Conservation (phyloP, 169 alveolate genomes). For the Perkinsus olseni region DNA sequence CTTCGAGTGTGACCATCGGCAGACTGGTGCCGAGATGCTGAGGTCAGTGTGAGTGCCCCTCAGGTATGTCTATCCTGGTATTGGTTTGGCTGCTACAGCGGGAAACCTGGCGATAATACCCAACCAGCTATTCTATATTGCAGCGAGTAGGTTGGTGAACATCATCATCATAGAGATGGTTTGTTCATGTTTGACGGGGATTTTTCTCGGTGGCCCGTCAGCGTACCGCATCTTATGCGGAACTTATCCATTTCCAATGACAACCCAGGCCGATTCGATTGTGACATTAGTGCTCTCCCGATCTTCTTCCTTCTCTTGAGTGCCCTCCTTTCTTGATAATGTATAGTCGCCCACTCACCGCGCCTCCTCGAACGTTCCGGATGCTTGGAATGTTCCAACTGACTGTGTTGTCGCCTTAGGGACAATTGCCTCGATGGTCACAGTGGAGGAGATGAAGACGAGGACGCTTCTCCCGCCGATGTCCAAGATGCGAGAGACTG, state of each 20-base stretch:
- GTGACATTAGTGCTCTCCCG: too few species aligned
- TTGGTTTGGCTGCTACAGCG: constrained; percentile 37
- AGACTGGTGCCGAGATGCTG: too few species aligned
- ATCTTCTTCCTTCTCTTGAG: too few species aligned
- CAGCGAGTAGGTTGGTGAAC: constrained; percentile 5
- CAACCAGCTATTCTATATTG: constrained; percentile 20
- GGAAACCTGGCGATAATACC: constrained; percentile 27
- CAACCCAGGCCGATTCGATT: too few species aligned
- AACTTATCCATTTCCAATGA: too few species aligned
- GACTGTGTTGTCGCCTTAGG: background rate
- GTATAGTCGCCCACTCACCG: too few species aligned
- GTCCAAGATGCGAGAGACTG: background rate
- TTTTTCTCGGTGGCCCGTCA: too few species aligned
- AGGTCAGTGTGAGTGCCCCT: background rate
- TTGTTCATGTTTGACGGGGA: background rate
- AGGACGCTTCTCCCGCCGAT: background rate
- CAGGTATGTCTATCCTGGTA: constrained; percentile 33
- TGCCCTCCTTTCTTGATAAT: too few species aligned
- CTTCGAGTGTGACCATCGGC: too few species aligned
- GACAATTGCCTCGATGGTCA: background rate
- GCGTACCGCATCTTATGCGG: too few species aligned
- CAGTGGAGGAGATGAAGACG: background rate
- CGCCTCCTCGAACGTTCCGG: too few species aligned
- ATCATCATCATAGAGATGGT: background rate
- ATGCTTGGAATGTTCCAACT: too few species aligned